Base-by-base conservation (phyloP, 129 eudicot genomes). In the Kitagawia praeruptora region DNA sequence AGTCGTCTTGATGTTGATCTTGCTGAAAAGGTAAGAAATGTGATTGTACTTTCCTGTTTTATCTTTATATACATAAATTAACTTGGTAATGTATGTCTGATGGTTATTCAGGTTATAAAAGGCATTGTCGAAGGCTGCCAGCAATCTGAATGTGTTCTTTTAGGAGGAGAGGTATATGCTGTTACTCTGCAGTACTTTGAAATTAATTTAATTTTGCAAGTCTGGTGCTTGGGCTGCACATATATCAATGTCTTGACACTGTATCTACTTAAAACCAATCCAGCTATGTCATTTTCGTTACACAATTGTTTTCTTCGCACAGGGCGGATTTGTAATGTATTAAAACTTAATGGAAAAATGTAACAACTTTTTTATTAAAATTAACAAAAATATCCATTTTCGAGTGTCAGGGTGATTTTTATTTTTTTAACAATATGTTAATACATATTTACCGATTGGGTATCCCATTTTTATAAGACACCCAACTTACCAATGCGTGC, bases 1-100 rank as follows among this genome's bases (percentile, higher is more conserved):
- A 92, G 98, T 80, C 96, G 51, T 74, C 97, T 94, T 61, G 98
- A 94, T 80, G 98, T 94, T 72, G 92, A 94, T 78, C 98, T 92
- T 83, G 98, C 98, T 64, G 98, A 94, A 77, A 90, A 89, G 92
- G 98, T 89, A 75, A 40, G 67, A 10, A 11, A 45, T 10, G n/a
- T n/a, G 49, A 0, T 4, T 19, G 69, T 38, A 5, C 18, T 64
- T 12, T 40, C 53, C 61, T 70, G 69, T 76, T 27, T 75, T 85
- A 37, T 15, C 77, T 44, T 82, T 53, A 66, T 28, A 49, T 42
- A 34, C 31, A 61, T 63, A 46, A 25, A 23, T 21, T 5, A 41
- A 5, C 31, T 74, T 12, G 2, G 48, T 46, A n/a, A 74, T 27
- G 39, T 48, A 31, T 25, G 16, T 72, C 51, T 7, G 45, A 4